Conservation (phyloP, 2,329 filamentous ascomycete species). For the Colletotrichum tropicale region DNA sequence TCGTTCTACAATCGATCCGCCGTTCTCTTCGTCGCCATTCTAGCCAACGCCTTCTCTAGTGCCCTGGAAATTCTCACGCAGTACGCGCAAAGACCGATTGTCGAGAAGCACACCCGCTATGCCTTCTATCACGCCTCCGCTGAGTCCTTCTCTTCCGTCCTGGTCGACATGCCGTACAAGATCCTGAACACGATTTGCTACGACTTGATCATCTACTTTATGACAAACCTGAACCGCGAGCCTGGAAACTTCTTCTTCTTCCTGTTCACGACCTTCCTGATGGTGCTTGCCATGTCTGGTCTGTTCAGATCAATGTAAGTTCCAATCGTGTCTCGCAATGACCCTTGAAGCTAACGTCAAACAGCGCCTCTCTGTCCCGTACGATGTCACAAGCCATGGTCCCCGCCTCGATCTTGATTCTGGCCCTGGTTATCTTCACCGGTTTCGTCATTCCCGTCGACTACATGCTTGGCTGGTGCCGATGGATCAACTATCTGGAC, state of each 20-base stretch:
- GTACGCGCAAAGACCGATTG: constrained; percentile 28
- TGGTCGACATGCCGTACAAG: constrained; percentile 31
- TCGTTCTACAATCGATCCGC: constrained; percentile 51
- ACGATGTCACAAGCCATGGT: constrained; percentile 58
- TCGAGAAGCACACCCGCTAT: constrained; percentile 31
- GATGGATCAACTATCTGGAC: constrained; percentile 65
- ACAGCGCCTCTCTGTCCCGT: constrained; percentile 47
- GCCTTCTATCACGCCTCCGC: constrained; percentile 36
- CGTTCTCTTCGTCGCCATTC: constrained; percentile 56
- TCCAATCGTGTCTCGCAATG: too few relatives aligned
- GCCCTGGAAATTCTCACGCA: constrained; percentile 32
- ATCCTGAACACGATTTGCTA: constrained; percentile 57
- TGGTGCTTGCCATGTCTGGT: constrained; percentile 41
- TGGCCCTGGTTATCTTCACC: constrained; percentile 61
- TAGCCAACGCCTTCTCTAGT: constrained; percentile 54
- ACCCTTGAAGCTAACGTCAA: not conserved
- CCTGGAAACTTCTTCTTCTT: constrained; percentile 59
- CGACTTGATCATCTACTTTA: constrained; percentile 69
- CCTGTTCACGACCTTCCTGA: constrained; percentile 50
- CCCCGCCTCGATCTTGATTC: constrained; percentile 54
- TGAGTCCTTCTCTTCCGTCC: constrained; percentile 13
- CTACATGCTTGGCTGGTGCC: constrained; percentile 41
- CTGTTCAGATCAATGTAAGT: constrained; percentile 50
- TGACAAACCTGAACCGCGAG: constrained; percentile 63
- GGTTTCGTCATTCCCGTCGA: constrained; percentile 51